These are phyloP conservation scores for Ilyonectria mors-panacis DNA, from an alignment of 2,329 filamentous ascomycete species.

Conservation along the genomic window DNA sequence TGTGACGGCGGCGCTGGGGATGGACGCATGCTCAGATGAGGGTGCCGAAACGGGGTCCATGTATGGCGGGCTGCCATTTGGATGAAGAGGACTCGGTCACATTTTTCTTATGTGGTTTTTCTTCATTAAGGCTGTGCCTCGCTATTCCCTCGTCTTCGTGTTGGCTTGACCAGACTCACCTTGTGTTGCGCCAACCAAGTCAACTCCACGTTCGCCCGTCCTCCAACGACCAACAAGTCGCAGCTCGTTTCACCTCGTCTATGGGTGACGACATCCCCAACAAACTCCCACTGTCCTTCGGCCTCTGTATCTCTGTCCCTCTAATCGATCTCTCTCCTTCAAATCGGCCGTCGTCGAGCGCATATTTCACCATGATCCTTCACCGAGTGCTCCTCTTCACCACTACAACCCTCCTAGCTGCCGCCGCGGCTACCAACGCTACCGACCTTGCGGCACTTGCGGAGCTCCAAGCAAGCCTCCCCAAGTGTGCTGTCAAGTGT, in stretches of 20 bases:
- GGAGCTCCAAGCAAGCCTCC: slow-evolving; percentile 48
- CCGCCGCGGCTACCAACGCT: slow-evolving; percentile 23
- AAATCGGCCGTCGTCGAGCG: background rate
- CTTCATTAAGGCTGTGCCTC: slow-evolving; percentile 12
- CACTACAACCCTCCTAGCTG: slow-evolving; percentile 29
- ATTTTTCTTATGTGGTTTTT: slow-evolving; percentile 1
- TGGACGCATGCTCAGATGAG: slow-evolving; percentile 5
- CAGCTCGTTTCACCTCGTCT: background rate
- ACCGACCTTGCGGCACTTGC: slow-evolving; percentile 34
- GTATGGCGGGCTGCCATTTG: slow-evolving; percentile 13
- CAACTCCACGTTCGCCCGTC: background rate
- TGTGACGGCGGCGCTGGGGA: slow-evolving; percentile 2
- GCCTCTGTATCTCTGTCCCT: background rate
- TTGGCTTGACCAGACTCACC: slow-evolving; percentile 2
- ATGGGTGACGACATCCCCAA: background rate
- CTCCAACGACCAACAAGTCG: background rate
- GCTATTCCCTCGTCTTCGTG: slow-evolving; percentile 5
- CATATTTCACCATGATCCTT: slow-evolving; percentile 14
- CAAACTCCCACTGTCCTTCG: background rate
- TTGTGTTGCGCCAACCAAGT: background rate
- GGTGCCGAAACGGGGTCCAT: slow-evolving; percentile 19
- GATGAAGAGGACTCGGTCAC: background rate
- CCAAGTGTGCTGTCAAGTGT: slow-evolving; percentile 57
- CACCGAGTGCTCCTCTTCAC: slow-evolving; percentile 23
- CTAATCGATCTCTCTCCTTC: background rate